Evolutionary conservation across 2,329 filamentous ascomycete genomes (phyloP), one percentile per base, ranked within the genome.

Genomic region (Neopestalotiopsis sp.): DNA sequence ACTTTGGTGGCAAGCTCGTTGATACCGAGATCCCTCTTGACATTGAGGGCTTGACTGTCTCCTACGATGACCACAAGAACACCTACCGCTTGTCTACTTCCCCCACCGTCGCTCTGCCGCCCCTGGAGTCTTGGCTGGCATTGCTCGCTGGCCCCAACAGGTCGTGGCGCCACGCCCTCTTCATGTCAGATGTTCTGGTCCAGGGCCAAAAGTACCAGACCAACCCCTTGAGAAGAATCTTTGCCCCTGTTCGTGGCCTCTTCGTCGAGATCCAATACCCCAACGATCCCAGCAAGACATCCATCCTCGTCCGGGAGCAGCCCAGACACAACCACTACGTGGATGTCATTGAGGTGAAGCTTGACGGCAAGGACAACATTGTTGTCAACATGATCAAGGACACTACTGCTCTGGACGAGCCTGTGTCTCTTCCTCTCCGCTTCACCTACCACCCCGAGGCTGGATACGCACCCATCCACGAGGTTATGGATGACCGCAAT

Each of bases 131-230:
- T 20, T 99, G 96, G 96, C 84, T 98, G 74, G 88, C 94, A 67
- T 89, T 98, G 17, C 88, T 99, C 66, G 96, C 95, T 56, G 96
- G 96, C 20, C 88, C 90, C 63, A 90, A 88, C 70, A 93, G 95
- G 77, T 98, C 93, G 64, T 99, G 96, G 96, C 90, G 95, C 69
- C 94, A 98, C 78, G 96, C 96, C 34, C 90, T 99, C 69, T 95
- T 99, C 82, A 94, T 94, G 69, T 92, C 95, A 0, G 95, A 99
- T 74, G 92, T 98, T 34, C 91, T 98, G 72, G 93, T 98, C 4
- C 96, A 99, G 81, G 96, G 95, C 17, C 92, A 97, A 80, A 94
- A 97, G 78, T 98, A 97, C 85, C 94, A 98, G 84, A 97, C 94
- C 69, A 99, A 99, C 83, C 97, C 96, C 0, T 92, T 98, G 84